A percentile compares a stretch with the other conserved stretches of the same genome.
These are phyloP conservation scores for Aspergillus intermedius DNA, from an alignment of 2,329 filamentous ascomycete species.

Conservation along the genomic window DNA sequence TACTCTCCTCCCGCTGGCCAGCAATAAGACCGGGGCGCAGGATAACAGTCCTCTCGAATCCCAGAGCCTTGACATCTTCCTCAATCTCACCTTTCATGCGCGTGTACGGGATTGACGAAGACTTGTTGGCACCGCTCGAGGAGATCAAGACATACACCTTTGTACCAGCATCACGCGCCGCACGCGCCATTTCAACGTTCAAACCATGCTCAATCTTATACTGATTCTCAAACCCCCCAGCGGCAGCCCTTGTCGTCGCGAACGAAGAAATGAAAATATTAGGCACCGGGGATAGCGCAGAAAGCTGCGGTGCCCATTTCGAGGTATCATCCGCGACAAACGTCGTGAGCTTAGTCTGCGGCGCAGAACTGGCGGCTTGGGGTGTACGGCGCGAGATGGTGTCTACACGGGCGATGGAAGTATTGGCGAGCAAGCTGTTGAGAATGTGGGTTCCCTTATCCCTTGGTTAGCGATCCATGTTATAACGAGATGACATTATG, in stretches of 20 bases:
- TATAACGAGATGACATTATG: slow-evolving; percentile 5
- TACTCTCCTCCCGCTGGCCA: slow-evolving; percentile 59
- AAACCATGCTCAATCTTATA: slow-evolving; percentile 84
- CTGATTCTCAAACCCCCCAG: slow-evolving; percentile 71
- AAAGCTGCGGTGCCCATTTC: slow-evolving; percentile 60
- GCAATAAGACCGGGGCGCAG: slow-evolving; percentile 68
- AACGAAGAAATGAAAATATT: slow-evolving; percentile 68
- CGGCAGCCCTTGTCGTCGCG: slow-evolving; percentile 69
- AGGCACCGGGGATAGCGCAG: slow-evolving; percentile 50
- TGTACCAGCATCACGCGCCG: slow-evolving; percentile 65
- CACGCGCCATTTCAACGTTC: slow-evolving; percentile 69
- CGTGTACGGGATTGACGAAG: slow-evolving; percentile 49
- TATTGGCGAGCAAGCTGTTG: slow-evolving; percentile 39
- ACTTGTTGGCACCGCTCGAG: slow-evolving; percentile 46
- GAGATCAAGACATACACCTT: slow-evolving; percentile 74
- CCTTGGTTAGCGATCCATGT: slow-evolving; percentile 22
- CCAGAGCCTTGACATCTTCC: slow-evolving; percentile 63
- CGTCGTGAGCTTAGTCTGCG: slow-evolving; percentile 57
- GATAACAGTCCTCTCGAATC: slow-evolving; percentile 73
- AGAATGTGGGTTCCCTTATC: slow-evolving; percentile 68
- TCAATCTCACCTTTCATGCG: slow-evolving; percentile 87
- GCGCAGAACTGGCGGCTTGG: slow-evolving; percentile 38
- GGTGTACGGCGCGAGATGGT: slow-evolving; percentile 42
- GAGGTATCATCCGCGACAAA: slow-evolving; percentile 61
- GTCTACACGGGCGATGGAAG: slow-evolving; percentile 35